These are phyloP conservation scores for Tremella yokohamensis DNA, from an alignment of 768 basidiomycete species.

Conservation along the genomic window DNA sequence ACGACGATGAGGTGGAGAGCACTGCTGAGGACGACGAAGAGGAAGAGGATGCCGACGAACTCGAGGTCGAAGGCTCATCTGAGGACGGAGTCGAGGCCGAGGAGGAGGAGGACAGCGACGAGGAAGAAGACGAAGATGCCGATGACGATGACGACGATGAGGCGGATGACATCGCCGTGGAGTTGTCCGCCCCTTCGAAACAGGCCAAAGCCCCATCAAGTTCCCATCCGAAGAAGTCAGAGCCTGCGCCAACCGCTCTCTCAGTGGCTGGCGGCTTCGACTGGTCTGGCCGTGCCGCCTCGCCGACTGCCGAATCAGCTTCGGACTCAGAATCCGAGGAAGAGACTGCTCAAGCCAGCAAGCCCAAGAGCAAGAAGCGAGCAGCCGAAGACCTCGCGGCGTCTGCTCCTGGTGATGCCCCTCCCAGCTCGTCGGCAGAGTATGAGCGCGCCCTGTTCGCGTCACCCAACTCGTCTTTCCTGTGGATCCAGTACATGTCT, in stretches of 20 bases:
- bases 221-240: slow-evolving; percentile 11
- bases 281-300: slow-evolving; percentile 43
- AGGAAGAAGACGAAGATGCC: slow-evolving; percentile 43
- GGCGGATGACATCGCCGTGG: slow-evolving; percentile 30
- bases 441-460: slow-evolving; percentile 90
- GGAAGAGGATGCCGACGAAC: slow-evolving; percentile 28
- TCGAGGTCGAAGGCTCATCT: slow-evolving; percentile 24
- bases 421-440: slow-evolving; percentile 86
- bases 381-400: slow-evolving; percentile 58
- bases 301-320: slow-evolving; percentile 51
- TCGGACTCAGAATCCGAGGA: slow-evolving; percentile 40
- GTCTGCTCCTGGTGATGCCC: slow-evolving; percentile 72
- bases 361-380: slow-evolving; percentile 59
- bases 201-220: slow-evolving; percentile 10
- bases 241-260: slow-evolving; percentile 20
- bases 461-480: slow-evolving; percentile 92
- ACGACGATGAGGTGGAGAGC: slow-evolving; percentile 35
- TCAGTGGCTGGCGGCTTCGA: slow-evolving; percentile 48
- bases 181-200: slow-evolving; percentile 27
- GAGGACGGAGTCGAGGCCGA: slow-evolving; percentile 35
- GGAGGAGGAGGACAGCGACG: slow-evolving; percentile 52
- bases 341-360: slow-evolving; percentile 57
- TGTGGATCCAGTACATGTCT: slow-evolving; percentile 99
- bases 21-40: slow-evolving; percentile 45
- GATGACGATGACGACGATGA: slow-evolving; percentile 54